A percentile compares a stretch with the other conserved stretches of the same genome.
These are phyloP conservation scores for Cotoneaster glaucophyllus DNA, from an alignment of 306 rosid genomes.

Conservation along the genomic window DNA sequence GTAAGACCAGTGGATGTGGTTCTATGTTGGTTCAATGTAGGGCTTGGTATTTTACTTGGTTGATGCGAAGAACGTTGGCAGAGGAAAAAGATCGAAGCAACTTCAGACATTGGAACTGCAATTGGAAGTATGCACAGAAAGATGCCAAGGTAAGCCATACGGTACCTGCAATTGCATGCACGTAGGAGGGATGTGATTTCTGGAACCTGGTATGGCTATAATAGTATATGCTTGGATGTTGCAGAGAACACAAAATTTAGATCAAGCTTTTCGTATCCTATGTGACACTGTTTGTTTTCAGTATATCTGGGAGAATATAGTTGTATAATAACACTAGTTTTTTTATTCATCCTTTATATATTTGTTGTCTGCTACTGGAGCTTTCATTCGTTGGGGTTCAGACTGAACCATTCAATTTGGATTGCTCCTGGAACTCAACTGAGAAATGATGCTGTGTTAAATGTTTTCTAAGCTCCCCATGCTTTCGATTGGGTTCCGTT, in stretches of 20 bases:
- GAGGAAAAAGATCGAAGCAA: neutral
- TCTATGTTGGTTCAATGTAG: neutral
- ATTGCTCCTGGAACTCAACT: neutral
- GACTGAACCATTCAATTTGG: neutral
- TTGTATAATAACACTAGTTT: neutral
- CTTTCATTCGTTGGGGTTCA: neutral
- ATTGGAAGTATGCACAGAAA: neutral
- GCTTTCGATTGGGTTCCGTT: neutral
- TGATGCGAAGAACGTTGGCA: neutral
- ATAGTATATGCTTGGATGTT: neutral
- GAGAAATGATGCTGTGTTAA: neutral
- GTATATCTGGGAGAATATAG: neutral
- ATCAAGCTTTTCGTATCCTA: neutral
- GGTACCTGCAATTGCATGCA: conserved; percentile 1
- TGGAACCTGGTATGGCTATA: conserved; percentile 1
- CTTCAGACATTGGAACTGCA: neutral
- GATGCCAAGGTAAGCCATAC: neutral
- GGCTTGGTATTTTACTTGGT: neutral
- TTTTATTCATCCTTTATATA: neutral
- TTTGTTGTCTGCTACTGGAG: neutral
- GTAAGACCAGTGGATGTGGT: neutral
- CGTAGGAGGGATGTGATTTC: neutral
- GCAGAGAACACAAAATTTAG: neutral
- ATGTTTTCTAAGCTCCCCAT: neutral
- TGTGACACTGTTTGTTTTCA: neutral